Evolutionary conservation across 2,329 filamentous ascomycete species (phyloP), one percentile per base, ranked within the genome.

Genomic region (Phaeomoniella chlamydospora): DNA sequence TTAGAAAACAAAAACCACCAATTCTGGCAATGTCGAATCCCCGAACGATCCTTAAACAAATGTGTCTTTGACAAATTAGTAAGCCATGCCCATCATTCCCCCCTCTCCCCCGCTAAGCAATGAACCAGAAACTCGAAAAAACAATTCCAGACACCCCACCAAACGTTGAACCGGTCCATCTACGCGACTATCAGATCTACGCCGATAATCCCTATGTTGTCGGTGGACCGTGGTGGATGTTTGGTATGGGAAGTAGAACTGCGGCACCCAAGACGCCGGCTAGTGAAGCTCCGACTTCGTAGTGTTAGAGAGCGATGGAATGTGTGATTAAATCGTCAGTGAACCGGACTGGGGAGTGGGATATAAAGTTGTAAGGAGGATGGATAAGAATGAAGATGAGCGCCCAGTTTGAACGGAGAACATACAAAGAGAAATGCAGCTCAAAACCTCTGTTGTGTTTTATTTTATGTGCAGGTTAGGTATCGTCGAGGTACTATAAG

Each of bases 1-100:
- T 72, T 98, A 39, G 90, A 98, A 55, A 80, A 93, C 66, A 87
- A 92, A 68, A 98, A 98, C 69, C 90, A 98, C 55, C 84, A 94
- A 63, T 67, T 96, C 41, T 98, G 85, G 81, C 85, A 96, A 55
- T 98, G 90, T 68, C 76, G 90, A 50, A 77, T 77, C 52, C 68
- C 73, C 44, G 90, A 98, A 69, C 79, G 84, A 74, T 78, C 78
- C 56, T 67, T 98, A 51, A 98, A 94, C 70, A 80, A 79, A 65
- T 98, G 90, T 62, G 87, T 94, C 34, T 96, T 82, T 56, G 80
- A 94, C 47, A 96, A 94, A 58, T 62, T 98, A 67, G 90, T 98
- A 68, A 43, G 81, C 68, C 35, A 39, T 15, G 18, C 5, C 34
- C 31, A 14, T 38, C 34, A 41, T 37, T 14, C 13, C 4, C 13